Base-by-base conservation (phyloP, 345 rosid species). In the Arabis alpina region DNA sequence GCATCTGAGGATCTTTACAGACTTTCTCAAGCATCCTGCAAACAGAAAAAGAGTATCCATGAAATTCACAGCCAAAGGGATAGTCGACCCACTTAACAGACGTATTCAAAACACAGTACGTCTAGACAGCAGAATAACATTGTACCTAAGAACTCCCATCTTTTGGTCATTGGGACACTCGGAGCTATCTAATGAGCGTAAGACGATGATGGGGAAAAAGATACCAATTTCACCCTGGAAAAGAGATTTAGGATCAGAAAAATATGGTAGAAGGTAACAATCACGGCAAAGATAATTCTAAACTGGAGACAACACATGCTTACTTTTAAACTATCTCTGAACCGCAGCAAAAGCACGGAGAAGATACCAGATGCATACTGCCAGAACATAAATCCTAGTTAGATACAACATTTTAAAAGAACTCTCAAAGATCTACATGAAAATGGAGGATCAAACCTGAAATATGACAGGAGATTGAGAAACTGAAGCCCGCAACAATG, bases 361-460 rank as follows among this genome's bases (percentile, higher is more conserved):
- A 91, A 94, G 73, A 94, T 88, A 78, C 98, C 97, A 81, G 96
- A 82, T 72, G 97, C 97, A 81, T 91, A 88, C 99, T 94, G 98
- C 77, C 80, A 86, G 42, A 51, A 83, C 70, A 57, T 57, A 61
- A 75, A 47, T 43, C 37, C 74, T 28, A 60, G 62, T 76, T 59
- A 81, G 69, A 80, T 59, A 52, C 42, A 75, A 60, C 61, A 70
- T 71, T 68, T 39, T 55, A 68, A 67, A 25, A 63, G 49, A 16
- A 55, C 57, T 30, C 43, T 71, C 61, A 41, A 54, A 55, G 45
- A 71, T 63, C 19, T 15, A 34, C 13, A 59, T 25, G 63, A 57
- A 74, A 74, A 15, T 61, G 60, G 58, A 74, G 62, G 66, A 70
- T 44, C 58, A 65, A 81, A 94, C 99, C 97, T 94, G 96, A 87